Percentiles rank a stretch among this genome's conserved stretches.
These are phyloP conservation scores for Carallia brachiata DNA, from an alignment of 345 rosid genomes.

Conservation along the genomic window DNA sequence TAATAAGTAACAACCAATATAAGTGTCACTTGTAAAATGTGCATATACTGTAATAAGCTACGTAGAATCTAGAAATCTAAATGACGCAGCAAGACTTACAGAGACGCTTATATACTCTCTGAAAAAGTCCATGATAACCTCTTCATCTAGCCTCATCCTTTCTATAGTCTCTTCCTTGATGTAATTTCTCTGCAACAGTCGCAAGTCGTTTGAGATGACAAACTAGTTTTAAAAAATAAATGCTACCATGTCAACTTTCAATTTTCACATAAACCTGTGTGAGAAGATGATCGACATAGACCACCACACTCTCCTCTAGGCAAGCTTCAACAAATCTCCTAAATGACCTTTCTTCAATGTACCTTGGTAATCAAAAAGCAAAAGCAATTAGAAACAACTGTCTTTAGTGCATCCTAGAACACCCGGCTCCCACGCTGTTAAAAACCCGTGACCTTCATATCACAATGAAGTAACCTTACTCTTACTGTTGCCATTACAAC, in stretches of 20 bases:
- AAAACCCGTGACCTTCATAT: too few species aligned
- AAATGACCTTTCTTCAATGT: conserved; percentile 91
- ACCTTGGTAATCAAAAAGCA: conserved; percentile 44
- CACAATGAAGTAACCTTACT: too few species aligned
- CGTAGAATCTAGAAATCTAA: not conserved
- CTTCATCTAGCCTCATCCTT: conserved; percentile 94
- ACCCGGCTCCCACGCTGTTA: too few species aligned
- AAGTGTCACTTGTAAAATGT: not conserved
- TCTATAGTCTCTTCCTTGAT: conserved; percentile 97
- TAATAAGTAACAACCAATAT: conserved; percentile 3
- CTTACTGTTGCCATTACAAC: too few species aligned
- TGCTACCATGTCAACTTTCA: not conserved
- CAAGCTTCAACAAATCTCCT: conserved; percentile 96
- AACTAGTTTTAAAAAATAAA: conserved; percentile 2
- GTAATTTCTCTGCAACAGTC: conserved; percentile 62
- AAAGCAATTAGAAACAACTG: not conserved
- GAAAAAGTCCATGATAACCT: conserved; percentile 92
- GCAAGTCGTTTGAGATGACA: conserved; percentile 18
- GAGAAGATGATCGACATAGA: conserved; percentile 86
- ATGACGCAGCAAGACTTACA: conserved; percentile 48
- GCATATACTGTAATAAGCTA: not conserved
- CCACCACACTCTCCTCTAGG: conserved; percentile 83
- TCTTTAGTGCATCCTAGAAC: too few species aligned
- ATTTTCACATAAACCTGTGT: conserved; percentile 54
- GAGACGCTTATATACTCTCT: conserved; percentile 85